These are phyloP conservation scores for Aspergillaceae sp. DNA, from an alignment of 2,329 filamentous ascomycete genomes.

Conservation along the genomic window DNA sequence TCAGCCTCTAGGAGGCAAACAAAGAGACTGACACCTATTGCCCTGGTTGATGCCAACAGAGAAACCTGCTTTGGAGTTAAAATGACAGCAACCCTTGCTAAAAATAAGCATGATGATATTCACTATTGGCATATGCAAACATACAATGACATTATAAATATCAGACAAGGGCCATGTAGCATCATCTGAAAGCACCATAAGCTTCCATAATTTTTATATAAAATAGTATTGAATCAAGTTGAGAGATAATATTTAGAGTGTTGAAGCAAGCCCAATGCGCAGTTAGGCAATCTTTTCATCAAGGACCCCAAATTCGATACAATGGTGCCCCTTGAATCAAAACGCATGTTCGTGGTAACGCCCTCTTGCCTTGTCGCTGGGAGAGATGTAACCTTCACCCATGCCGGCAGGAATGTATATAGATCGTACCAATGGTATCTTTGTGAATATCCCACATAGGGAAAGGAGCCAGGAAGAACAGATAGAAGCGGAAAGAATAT, in stretches of 20 bases:
- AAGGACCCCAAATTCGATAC: constrained; percentile 2
- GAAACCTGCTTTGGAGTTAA: no score
- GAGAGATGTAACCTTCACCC: background rate
- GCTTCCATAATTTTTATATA: constrained; percentile 2
- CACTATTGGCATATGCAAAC: background rate
- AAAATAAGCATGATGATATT: background rate
- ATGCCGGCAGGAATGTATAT: background rate
- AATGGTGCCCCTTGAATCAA: background rate
- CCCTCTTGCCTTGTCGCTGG: background rate
- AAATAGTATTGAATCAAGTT: constrained; percentile 1
- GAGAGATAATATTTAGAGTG: constrained; percentile 14
- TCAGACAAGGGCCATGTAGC: constrained; percentile 6
- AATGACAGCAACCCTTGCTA: background rate
- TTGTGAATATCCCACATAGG: background rate
- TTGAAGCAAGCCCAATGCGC: constrained; percentile 17
- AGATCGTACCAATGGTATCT: background rate
- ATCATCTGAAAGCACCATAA: constrained; percentile 3
- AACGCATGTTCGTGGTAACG: background rate
- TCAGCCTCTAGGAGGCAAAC: background rate
- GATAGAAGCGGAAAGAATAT: constrained; percentile 7
- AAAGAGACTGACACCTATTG: no score
- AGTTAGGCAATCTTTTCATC: constrained; percentile 1
- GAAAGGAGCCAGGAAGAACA: background rate
- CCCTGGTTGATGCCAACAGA: no score
- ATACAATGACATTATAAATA: constrained; percentile 4